phyloP scores from a whole-genome alignment of 2,329 filamentous ascomycete species.

The Claviceps africana region DNA sequence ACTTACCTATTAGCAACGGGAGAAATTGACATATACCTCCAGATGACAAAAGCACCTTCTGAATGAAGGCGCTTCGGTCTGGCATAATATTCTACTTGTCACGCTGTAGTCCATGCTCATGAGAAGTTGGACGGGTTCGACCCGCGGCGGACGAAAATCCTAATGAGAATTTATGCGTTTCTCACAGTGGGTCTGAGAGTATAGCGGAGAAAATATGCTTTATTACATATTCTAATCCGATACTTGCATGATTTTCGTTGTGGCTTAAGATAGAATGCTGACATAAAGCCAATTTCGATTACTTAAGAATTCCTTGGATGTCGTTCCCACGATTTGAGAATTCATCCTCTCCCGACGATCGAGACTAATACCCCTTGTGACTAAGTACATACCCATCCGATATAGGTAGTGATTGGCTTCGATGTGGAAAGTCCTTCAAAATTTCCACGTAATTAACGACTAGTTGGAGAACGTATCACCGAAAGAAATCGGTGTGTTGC shows the following conservation, averaged over 20 bases:
- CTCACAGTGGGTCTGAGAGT: neutral
- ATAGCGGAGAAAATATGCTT: neutral
- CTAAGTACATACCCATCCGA: neutral
- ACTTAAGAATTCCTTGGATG: no score
- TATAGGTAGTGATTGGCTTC: neutral
- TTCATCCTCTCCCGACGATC: no score
- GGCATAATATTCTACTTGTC: neutral
- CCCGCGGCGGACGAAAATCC: no score
- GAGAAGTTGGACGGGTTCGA: no score
- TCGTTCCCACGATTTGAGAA: no score
- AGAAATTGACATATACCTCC: neutral
- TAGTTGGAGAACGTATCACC: neutral
- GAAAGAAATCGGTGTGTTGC: neutral
- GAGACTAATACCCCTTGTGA: neutral
- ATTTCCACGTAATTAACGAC: neutral
- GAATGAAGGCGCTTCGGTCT: neutral
- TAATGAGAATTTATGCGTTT: neutral
- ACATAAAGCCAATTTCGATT: neutral
- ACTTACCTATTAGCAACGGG: neutral
- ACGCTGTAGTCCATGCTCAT: no score
- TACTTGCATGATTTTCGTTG: slow-evolving; percentile 2
- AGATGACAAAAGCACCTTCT: neutral
- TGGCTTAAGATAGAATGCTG: neutral
- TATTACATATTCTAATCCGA: slow-evolving; percentile 1
- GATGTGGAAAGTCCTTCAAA: neutral